Evolutionary conservation across 2,329 filamentous ascomycete genomes (phyloP).

Genomic region (Alternaria infectoria): DNA sequence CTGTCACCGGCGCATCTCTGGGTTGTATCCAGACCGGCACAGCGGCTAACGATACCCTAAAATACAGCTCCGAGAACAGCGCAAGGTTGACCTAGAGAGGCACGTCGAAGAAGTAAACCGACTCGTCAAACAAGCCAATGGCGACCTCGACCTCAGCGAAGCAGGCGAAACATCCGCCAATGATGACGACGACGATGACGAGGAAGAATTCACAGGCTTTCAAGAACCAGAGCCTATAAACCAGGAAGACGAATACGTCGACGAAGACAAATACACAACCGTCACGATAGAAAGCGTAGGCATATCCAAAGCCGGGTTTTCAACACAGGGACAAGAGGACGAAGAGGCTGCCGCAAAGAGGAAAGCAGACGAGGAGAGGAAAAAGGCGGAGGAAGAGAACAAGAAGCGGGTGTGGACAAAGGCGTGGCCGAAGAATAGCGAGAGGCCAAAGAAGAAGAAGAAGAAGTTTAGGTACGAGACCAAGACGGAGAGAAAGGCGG

Average conservation of each 20-base stretch:
- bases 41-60: background rate
- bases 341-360: constrained; percentile 33
- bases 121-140: constrained; percentile 68
- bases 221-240: constrained; percentile 66
- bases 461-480: constrained; percentile 92
- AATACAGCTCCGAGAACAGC: constrained; percentile 77
- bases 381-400: constrained; percentile 51
- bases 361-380: constrained; percentile 21
- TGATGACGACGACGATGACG: constrained; percentile 61
- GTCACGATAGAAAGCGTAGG: constrained; percentile 92
- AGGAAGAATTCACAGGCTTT: constrained; percentile 54
- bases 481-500: constrained; percentile 76
- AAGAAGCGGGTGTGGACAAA: constrained; percentile 60
- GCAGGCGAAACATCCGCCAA: constrained; percentile 43
- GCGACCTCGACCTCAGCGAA: constrained; percentile 35
- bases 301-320: constrained; percentile 75
- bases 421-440: constrained; percentile 55
- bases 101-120: constrained; percentile 80
- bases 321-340: constrained; percentile 56
- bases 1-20: background rate
- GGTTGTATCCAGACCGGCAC: background rate
- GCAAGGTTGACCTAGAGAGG: constrained; percentile 79
- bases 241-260: constrained; percentile 91
- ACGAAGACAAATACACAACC: constrained; percentile 94
- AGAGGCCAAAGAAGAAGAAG: constrained; percentile 76